Evolutionary conservation across 2,329 filamentous ascomycete genomes (phyloP).

Genomic region (Penicillium corylophilum): DNA sequence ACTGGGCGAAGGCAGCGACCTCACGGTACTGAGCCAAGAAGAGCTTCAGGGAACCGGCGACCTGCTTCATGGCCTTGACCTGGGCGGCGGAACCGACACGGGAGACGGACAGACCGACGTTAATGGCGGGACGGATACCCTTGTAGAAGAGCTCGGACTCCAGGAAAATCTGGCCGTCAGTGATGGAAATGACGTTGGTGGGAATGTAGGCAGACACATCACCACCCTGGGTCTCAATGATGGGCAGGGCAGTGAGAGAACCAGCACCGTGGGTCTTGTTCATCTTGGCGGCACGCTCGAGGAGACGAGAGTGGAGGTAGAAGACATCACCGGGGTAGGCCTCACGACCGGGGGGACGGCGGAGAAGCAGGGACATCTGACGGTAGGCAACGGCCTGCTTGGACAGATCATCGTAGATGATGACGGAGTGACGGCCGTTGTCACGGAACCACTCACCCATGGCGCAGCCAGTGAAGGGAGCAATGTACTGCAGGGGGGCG

Average conservation of each 20-base stretch:
- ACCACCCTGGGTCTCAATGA: constrained; percentile 99
- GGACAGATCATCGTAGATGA: constrained; percentile 92
- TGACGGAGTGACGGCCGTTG: constrained; percentile 80
- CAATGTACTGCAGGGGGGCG: constrained; percentile 88
- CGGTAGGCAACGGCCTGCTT: constrained; percentile 98
- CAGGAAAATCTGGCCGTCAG: constrained; percentile 99
- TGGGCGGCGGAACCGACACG: constrained; percentile 99
- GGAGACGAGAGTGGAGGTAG: constrained; percentile 98
- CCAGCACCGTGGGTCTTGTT: constrained; percentile 92
- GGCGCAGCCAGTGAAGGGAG: constrained; percentile 79
- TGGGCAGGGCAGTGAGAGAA: constrained; percentile 92
- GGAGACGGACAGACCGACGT: constrained; percentile 99
- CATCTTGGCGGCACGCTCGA: constrained; percentile 99
- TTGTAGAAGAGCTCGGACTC: constrained; percentile 99
- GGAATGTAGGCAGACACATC: constrained; percentile 99
- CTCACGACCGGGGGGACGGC: constrained; percentile 98
- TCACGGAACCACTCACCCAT: constrained; percentile 76
- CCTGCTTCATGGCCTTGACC: constrained; percentile 99
- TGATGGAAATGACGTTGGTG: constrained; percentile 99
- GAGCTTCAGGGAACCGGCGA: constrained; percentile 98
- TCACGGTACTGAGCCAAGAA: constrained; percentile 99
- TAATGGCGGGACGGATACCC: constrained; percentile 99
- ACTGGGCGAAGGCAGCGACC: constrained; percentile 98
- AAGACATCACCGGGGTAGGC: constrained; percentile 99
- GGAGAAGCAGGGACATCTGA: constrained; percentile 97